Evolutionary conservation across 208 protist genomes (phyloP), one percentile per base, ranked within the genome.

Genomic region (Acanthamoeba rhysodes): DNA sequence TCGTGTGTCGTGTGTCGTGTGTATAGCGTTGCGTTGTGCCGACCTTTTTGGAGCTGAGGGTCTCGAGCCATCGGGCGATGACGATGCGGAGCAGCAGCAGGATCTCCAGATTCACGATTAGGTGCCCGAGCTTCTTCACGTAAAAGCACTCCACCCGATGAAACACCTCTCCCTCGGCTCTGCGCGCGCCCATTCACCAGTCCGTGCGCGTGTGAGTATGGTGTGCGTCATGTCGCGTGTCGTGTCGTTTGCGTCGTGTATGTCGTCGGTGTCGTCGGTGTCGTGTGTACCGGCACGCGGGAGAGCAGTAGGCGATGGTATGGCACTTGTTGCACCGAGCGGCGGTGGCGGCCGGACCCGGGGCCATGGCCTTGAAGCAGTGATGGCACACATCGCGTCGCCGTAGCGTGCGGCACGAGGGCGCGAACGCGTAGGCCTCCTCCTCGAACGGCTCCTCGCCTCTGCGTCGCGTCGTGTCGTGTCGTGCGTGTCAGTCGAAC

Each of bases 311-410:
- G 53, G 78, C 78, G 41, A 87, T 87, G 29, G 53, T 64, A 22
- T 87, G 41, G 78, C 78, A 87, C 18, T 37, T 27, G 50, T 32
- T 64, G 53, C 78, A 87, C 8, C 78, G 78, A 5, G 50, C 78
- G 18, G 78, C 78, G 18, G 78, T 16, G 12, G 74, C 37, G 74
- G 34, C 34, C 74, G 18, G 50, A 20, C 12, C 78, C 48, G 24
- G 8, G 5, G 53, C 8, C 78, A 62, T 87, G 24, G 50, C 22
- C 22, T 62, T 29, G 78, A 87, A 62, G 53, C 78, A 87, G 50
- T 87, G 78, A 50, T 87, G 78, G 78, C 78, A 87, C 78, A 87
- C 78, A 48, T 87, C 78, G 32, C 78, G 78, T 24, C 78, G 41
- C 78, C 78, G 14, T 0, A 87, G n/a, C n/a, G 78, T 87, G 41